A percentile compares a stretch with the other conserved stretches of the same genome.
Conservation (phyloP, 768 basidiomycete genomes). For the Lentinula boryana region DNA sequence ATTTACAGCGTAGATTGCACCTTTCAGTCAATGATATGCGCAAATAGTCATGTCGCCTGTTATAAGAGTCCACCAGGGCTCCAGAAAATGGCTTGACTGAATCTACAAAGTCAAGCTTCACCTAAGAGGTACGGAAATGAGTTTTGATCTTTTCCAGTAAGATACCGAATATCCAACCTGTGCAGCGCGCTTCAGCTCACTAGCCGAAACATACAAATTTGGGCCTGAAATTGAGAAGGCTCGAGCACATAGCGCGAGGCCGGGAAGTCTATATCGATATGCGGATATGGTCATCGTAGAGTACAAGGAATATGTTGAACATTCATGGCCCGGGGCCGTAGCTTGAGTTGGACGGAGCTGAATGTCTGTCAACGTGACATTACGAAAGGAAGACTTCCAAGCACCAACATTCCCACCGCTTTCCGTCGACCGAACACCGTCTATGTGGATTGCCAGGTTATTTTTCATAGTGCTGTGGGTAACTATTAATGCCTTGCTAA, state of each 20-base stretch:
- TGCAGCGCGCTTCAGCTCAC: background rate
- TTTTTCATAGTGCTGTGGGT: background rate
- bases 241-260: background rate
- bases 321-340: background rate
- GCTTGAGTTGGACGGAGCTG: background rate
- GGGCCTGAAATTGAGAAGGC: background rate
- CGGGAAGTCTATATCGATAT: background rate
- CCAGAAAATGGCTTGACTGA: slow-evolving; percentile 39
- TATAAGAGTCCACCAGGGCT: slow-evolving; percentile 59
- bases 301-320: background rate
- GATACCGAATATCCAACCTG: background rate
- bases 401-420: background rate
- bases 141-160: background rate
- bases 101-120: slow-evolving; percentile 52
- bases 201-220: background rate
- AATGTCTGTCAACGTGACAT: background rate
- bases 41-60: slow-evolving; percentile 76
- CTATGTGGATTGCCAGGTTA: background rate
- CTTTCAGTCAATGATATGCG: slow-evolving; percentile 82
- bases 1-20: slow-evolving; percentile 79
- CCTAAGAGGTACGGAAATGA: slow-evolving; percentile 26
- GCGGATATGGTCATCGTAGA: background rate
- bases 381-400: background rate
- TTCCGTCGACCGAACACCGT: background rate
- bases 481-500: background rate